phyloP scores from a whole-genome alignment of 495 filamentous ascomycete genomes.

The Aspergillus incahuasiensis region DNA sequence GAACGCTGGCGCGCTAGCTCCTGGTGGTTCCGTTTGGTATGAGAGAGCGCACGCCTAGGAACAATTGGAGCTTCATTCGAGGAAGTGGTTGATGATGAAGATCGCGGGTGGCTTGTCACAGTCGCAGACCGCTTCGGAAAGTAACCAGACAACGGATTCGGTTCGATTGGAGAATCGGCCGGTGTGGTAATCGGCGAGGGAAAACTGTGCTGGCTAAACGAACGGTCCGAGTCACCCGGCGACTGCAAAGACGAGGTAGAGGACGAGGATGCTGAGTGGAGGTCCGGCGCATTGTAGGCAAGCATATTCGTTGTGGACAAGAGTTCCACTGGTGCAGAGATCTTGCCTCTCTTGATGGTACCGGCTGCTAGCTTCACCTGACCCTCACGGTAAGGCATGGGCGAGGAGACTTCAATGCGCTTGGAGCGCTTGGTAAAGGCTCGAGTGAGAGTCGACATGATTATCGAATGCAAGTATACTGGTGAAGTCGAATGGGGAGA shows the following conservation, averaged over 20 bases:
- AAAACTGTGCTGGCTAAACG: constrained; percentile 53
- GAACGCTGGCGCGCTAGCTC: constrained; percentile 64
- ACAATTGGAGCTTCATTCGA: constrained; percentile 56
- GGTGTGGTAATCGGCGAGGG: constrained; percentile 63
- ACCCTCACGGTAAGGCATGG: constrained; percentile 46
- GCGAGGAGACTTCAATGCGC: constrained; percentile 45
- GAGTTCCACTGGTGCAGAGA: constrained; percentile 81
- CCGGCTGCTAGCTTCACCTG: constrained; percentile 45
- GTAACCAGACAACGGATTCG: constrained; percentile 75
- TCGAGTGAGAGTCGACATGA: constrained; percentile 51
- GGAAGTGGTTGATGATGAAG: constrained; percentile 41
- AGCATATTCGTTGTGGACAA: constrained; percentile 95
- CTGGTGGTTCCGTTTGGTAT: constrained; percentile 77
- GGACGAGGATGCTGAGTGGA: constrained; percentile 52
- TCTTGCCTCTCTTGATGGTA: constrained; percentile 57
- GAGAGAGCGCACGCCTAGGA: constrained; percentile 71
- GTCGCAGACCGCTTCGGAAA: constrained; percentile 57
- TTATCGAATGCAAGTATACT: constrained; percentile 15
- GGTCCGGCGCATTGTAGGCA: constrained; percentile 85
- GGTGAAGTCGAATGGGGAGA: not conserved
- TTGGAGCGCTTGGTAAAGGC: constrained; percentile 62
- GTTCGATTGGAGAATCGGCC: constrained; percentile 65
- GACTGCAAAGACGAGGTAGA: constrained; percentile 54
- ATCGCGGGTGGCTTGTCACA: constrained; percentile 37
- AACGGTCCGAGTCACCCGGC: constrained; percentile 58